Conservation (phyloP, 1,284 basidiomycete species). For the Prillingera fragicola region DNA sequence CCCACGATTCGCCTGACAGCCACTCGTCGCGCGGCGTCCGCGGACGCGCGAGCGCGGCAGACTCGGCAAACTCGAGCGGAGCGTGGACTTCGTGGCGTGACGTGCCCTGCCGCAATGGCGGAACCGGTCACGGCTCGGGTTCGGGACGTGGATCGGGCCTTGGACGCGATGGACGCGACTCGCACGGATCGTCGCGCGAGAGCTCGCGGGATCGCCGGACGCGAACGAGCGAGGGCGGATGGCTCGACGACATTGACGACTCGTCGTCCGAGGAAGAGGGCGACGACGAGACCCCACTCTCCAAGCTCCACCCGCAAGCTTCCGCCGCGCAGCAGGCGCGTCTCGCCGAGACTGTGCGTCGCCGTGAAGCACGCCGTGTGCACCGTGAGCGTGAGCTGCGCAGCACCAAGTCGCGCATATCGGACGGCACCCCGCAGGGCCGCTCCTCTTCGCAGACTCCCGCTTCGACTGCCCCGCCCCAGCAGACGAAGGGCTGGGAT, state of each 20-base stretch:
- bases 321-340: slow-evolving; percentile 25
- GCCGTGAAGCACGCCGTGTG: slow-evolving; percentile 14
- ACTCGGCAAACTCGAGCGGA: background rate
- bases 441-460: too few relatives aligned
- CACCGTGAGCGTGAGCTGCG: slow-evolving; percentile 11
- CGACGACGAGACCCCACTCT: slow-evolving; percentile 43
- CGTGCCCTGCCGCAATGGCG: background rate
- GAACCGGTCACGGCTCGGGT: too few relatives aligned
- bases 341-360: slow-evolving; percentile 1
- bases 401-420: slow-evolving; percentile 5
- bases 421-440: slow-evolving; percentile 2
- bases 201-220: slow-evolving; percentile 1
- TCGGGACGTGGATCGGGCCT: slow-evolving; percentile 1
- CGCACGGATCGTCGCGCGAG: slow-evolving; percentile 8
- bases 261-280: slow-evolving; percentile 6
- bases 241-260: slow-evolving; percentile 10
- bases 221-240: slow-evolving; percentile 3
- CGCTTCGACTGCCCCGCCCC: too few relatives aligned
- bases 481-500: slow-evolving; percentile 30
- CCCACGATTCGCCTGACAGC: background rate
- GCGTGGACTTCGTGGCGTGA: slow-evolving; percentile 8
- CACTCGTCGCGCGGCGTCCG: background rate
- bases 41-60: background rate
- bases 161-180: background rate
- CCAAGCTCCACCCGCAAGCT: slow-evolving; percentile 36